Base-by-base conservation (phyloP, 352 stramenopile species). In the Pilasporangium apinafurcum region DNA sequence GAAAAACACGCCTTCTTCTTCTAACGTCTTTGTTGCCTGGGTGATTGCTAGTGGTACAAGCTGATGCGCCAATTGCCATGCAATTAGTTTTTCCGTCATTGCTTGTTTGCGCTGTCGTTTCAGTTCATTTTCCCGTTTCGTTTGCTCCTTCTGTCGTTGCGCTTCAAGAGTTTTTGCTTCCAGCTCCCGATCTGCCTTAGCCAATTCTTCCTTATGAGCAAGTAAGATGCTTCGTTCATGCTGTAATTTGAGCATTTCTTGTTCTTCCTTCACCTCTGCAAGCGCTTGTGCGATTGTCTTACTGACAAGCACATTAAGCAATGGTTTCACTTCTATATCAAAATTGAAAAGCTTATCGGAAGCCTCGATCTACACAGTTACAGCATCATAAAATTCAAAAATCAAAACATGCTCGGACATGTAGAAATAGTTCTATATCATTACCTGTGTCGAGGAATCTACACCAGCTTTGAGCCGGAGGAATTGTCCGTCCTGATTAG, bases 251-350 rank as follows among this genome's bases (percentile, higher is more conserved):
- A 48, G 44, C 40, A 91, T 75, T 42, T 92, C 80, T 21, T 78
- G 47, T 22, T 94, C 80, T 32, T 89, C 69, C 29, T 83, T 79
- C 16, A 94, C 68, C 56, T 94, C 83, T 2, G 56, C 44, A 3
- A 92, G 43, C 14, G 75, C 81, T 52, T 94, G 83, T 14, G 82
- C 74, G 8, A 94, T 60, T 3, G 78, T 94, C 41, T 92, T 94
- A 57, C 66, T 84, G 22, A 92, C 78, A 16, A 94, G 39, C 1
- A 92, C 73, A 39, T 74, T 73, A 13, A 94, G 56, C 8, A 94
- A 48, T 22, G 83, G 83, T 51, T 65, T 63, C 29, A 92, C 78
- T 40, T 94, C 80, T 12, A 49, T 44, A 45, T 94, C 78, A 49
- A 92, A 94, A 43, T 91, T 75, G 53, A 91, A 92, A 16, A 94